Evolutionary conservation across 352 stramenopile species (phyloP), one percentile per base, ranked within the genome.

Genomic region (Phytophthora quininea): DNA sequence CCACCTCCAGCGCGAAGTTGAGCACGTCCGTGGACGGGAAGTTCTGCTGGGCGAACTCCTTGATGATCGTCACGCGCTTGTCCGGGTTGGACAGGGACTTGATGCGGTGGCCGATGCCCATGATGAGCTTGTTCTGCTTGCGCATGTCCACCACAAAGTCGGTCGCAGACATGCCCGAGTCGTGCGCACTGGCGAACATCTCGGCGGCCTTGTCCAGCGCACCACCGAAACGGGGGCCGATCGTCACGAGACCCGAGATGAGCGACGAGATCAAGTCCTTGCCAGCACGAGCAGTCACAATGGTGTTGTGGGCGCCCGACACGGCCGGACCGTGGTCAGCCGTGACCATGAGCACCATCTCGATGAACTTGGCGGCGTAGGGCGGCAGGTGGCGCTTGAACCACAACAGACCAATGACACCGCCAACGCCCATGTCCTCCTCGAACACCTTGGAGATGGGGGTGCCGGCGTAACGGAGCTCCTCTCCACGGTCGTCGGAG

Each of bases 311-410:
- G 11, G 96, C 96, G 58, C 96, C 96, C 35, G 93, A 97, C 29
- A 99, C 96, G 29, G 96, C 96, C 50, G 96, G 96, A 43, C 96
- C 96, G 80, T 99, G 96, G 79, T 99, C 96, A 35, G 96, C 96
- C 19, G 95, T 98, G 38, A 99, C 95, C 95, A 98, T 98, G 24
- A 99, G 83, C 59, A 99, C 93, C 94, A 98, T 99, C 80, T 99
- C 96, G 60, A 99, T 98, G 73, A 99, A 99, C 77, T 97, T 97
- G 46, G 82, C 90, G 15, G 91, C 92, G 80, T 97, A 97, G 37
- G 84, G 43, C 24, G 93, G 92, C 64, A 98, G 70, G 38, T 83
- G 78, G 31, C 96, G 90, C 76, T 97, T 94, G 86, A 99, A 99
- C 96, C 96, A 99, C 35, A 99, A 84, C 56, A 99, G 76, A 19